These are phyloP conservation scores for Populus davidiana DNA, from an alignment of 345 rosid genomes.

Conservation along the genomic window DNA sequence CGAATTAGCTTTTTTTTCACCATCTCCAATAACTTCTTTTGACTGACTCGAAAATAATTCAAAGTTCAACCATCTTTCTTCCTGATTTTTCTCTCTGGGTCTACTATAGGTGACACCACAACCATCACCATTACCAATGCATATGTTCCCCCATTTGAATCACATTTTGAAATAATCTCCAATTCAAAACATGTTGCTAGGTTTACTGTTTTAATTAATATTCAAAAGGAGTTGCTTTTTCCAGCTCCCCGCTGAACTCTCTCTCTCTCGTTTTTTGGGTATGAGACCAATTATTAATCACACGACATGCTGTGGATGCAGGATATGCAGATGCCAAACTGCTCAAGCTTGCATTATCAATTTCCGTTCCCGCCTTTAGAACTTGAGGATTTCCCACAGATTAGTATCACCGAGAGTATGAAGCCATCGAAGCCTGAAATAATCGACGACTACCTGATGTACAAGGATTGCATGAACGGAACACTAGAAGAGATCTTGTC, in stretches of 20 bases:
- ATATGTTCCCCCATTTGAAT: not conserved
- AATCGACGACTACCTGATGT: slow-evolving; percentile 31
- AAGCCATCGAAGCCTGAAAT: slow-evolving; percentile 20
- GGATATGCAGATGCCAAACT: slow-evolving; percentile 34
- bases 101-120: not conserved
- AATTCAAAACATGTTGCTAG: not conserved
- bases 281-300: not conserved
- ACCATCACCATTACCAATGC: slow-evolving; percentile 21
- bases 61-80: slow-evolving; percentile 25
- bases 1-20: slow-evolving; percentile 33
- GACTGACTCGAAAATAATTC: slow-evolving; percentile 41
- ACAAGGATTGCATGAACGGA: slow-evolving; percentile 39
- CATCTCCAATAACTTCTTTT: slow-evolving; percentile 42
- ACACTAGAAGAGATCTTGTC: slow-evolving; percentile 44
- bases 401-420: slow-evolving; percentile 30
- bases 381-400: slow-evolving; percentile 52
- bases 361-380: slow-evolving; percentile 43
- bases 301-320: slow-evolving; percentile 11
- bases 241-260: not conserved
- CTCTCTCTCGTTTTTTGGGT: not conserved
- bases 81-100: slow-evolving; percentile 16
- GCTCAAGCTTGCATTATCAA: slow-evolving; percentile 33
- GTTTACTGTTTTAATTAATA: not conserved
- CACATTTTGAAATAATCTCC: not conserved
- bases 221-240: not conserved